Percentiles rank a stretch among this genome's conserved stretches.
phyloP scores from a whole-genome alignment of 1,284 basidiomycete species.

The Leccinum holopus region DNA sequence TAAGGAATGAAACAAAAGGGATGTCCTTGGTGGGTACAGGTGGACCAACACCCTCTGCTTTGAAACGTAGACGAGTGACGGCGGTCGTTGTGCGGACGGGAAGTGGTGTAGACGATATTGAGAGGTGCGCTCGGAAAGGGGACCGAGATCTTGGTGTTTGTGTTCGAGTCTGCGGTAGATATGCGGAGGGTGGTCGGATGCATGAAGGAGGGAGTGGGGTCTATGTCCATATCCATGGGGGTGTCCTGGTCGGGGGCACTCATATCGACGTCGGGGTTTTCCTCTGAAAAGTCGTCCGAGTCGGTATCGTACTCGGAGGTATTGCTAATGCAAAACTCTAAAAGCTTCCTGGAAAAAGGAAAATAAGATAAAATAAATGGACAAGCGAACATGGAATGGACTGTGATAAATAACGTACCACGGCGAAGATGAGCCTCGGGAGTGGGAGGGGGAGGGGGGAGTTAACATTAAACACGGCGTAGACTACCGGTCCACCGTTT shows the following conservation, averaged over 20 bases:
- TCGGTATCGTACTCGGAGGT: conserved; percentile 35
- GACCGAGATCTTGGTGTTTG: conserved; percentile 20
- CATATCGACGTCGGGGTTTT: conserved; percentile 33
- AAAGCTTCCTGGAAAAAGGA: too few relatives aligned
- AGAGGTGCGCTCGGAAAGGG: conserved; percentile 20
- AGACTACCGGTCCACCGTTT: too few relatives aligned
- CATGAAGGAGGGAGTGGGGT: conserved; percentile 41
- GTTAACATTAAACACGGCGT: too few relatives aligned
- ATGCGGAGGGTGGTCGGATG: conserved; percentile 51
- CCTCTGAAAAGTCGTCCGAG: conserved; percentile 39
- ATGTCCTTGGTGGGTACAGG: too few relatives aligned
- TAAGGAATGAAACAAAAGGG: too few relatives aligned
- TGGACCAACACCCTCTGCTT: too few relatives aligned
- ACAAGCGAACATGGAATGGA: too few relatives aligned
- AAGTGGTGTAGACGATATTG: conserved; percentile 14
- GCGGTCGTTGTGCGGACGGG: conserved; percentile 18
- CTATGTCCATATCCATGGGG: conserved; percentile 29
- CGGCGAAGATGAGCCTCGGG: too few relatives aligned
- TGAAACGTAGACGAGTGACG: not conserved
- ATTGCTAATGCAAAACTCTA: too few relatives aligned
- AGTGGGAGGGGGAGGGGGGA: too few relatives aligned
- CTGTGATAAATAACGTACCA: too few relatives aligned
- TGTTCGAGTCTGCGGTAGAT: conserved; percentile 27
- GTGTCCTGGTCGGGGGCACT: conserved; percentile 26
- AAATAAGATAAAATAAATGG: too few relatives aligned